A percentile compares a stretch with the other conserved stretches of the same genome.
phyloP scores from a whole-genome alignment of 148 eudicot species.

The Silene uniflora region DNA sequence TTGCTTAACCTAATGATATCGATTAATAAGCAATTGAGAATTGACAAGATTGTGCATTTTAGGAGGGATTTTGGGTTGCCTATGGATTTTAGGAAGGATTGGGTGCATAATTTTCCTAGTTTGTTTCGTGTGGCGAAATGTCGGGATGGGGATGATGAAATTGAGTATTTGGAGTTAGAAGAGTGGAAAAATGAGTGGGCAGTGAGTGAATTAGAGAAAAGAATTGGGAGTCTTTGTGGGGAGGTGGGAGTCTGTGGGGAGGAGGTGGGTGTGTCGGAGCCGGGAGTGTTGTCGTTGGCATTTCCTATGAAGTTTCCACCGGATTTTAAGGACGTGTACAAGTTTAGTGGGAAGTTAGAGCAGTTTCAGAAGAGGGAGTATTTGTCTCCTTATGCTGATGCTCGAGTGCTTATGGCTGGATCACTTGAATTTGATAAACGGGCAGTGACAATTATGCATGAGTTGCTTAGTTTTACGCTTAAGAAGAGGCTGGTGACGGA shows the following conservation, averaged over 20 bases:
- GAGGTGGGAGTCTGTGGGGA: no score
- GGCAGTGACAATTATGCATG: slow-evolving; percentile 90
- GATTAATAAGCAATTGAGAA: slow-evolving; percentile 45
- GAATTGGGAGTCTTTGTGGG: slow-evolving; percentile 26
- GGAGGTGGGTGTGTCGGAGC: slow-evolving; percentile 27
- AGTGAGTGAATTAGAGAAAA: slow-evolving; percentile 75
- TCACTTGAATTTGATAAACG: slow-evolving; percentile 82
- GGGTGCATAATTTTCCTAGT: slow-evolving; percentile 64
- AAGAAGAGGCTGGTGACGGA: slow-evolving; percentile 90
- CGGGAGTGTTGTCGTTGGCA: slow-evolving; percentile 54
- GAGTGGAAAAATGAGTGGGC: slow-evolving; percentile 80
- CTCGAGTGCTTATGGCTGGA: slow-evolving; percentile 56
- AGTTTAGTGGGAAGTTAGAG: slow-evolving; percentile 58
- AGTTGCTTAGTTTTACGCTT: slow-evolving; percentile 79
- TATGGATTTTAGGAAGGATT: slow-evolving; percentile 62
- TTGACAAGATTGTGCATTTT: slow-evolving; percentile 82
- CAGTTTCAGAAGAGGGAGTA: slow-evolving; percentile 72
- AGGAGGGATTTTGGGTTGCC: slow-evolving; percentile 90
- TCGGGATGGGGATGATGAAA: slow-evolving; percentile 40
- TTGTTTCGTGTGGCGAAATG: slow-evolving; percentile 57
- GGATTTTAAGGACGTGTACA: slow-evolving; percentile 55
- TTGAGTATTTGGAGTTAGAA: slow-evolving; percentile 77
- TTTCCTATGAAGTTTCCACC: slow-evolving; percentile 82
- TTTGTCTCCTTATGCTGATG: slow-evolving; percentile 88
- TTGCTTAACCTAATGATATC: slow-evolving; percentile 99